phyloP scores from a whole-genome alignment of 352 stramenopile species.

The Globisporangium solare region DNA sequence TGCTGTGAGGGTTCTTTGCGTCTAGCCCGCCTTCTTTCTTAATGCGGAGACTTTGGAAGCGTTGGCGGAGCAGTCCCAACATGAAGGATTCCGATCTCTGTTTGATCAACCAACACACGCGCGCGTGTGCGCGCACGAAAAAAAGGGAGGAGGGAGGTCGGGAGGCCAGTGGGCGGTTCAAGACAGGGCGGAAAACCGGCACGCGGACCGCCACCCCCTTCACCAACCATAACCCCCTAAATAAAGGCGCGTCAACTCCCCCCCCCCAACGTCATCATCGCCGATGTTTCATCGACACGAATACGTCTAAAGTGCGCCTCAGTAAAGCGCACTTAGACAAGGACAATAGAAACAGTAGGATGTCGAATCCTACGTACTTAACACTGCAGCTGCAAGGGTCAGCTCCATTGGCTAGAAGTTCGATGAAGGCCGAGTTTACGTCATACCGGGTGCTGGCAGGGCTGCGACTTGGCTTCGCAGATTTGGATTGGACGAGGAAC shows the following conservation, averaged over 20 bases:
- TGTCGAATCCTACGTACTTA: no score
- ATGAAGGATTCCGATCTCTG: constrained; percentile 15
- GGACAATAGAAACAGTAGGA: no score
- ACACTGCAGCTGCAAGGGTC: no score
- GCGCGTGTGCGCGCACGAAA: no score
- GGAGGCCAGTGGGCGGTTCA: constrained; percentile 4
- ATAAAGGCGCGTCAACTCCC: constrained; percentile 3
- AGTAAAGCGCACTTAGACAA: not conserved
- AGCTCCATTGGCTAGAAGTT: no score
- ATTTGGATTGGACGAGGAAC: no score
- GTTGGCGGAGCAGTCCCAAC: constrained; percentile 38
- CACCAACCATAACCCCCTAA: constrained; percentile 3
- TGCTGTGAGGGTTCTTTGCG: constrained; percentile 13
- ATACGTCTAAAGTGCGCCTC: not conserved
- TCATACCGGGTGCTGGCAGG: no score
- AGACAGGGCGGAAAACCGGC: not conserved
- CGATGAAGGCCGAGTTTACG: no score
- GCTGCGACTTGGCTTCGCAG: no score
- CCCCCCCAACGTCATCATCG: not conserved
- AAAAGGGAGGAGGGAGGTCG: no score
- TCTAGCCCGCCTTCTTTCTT: constrained; percentile 28
- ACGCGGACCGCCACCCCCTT: not conserved
- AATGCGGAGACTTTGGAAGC: constrained; percentile 32
- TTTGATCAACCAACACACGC: no score
- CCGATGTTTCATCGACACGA: not conserved